Evolutionary conservation across 1,284 basidiomycete genomes (phyloP).

Genomic region (Cystobasidium slooffiae): DNA sequence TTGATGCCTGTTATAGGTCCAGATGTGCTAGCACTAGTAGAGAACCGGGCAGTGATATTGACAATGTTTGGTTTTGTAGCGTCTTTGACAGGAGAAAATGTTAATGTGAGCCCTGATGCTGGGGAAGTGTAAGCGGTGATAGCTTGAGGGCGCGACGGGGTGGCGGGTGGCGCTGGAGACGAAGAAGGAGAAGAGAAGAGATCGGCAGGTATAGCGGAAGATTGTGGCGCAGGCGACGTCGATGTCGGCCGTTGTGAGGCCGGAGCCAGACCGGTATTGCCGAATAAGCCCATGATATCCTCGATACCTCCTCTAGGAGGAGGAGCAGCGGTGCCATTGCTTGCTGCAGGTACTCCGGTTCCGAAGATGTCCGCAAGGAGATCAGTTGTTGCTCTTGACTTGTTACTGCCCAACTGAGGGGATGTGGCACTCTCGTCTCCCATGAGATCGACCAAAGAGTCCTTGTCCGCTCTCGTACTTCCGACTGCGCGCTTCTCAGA

Average conservation of each 20-base stretch:
- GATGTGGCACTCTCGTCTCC: slow-evolving; percentile 66
- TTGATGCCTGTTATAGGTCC: slow-evolving; percentile 68
- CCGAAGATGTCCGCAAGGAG: slow-evolving; percentile 94
- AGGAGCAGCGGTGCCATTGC: slow-evolving; percentile 57
- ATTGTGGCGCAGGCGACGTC: slow-evolving; percentile 5
- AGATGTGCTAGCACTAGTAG: slow-evolving; percentile 63
- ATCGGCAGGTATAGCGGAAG: slow-evolving; percentile 50
- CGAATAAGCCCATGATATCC: slow-evolving; percentile 91
- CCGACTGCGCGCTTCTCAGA: slow-evolving; percentile 93
- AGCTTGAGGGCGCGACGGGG: slow-evolving; percentile 49
- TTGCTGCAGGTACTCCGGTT: slow-evolving; percentile 45
- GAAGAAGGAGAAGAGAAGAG: slow-evolving; percentile 52
- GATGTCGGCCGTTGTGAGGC: slow-evolving; percentile 29
- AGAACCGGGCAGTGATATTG: slow-evolving; percentile 87
- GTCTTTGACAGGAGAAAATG: slow-evolving; percentile 82
- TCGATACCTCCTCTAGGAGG: slow-evolving; percentile 65
- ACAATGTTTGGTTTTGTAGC: slow-evolving; percentile 80
- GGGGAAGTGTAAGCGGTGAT: slow-evolving; percentile 58
- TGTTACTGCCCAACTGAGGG: slow-evolving; percentile 56
- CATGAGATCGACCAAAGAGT: slow-evolving; percentile 71
- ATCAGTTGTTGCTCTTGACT: slow-evolving; percentile 75
- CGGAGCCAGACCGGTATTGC: slow-evolving; percentile 53
- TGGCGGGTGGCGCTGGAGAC: slow-evolving; percentile 53
- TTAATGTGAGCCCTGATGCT: slow-evolving; percentile 75
- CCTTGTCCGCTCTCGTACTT: slow-evolving; percentile 75